A percentile compares a stretch with the other conserved stretches of the same genome.
phyloP scores from a whole-genome alignment of 345 rosid species.

The Litchi chinensis region DNA sequence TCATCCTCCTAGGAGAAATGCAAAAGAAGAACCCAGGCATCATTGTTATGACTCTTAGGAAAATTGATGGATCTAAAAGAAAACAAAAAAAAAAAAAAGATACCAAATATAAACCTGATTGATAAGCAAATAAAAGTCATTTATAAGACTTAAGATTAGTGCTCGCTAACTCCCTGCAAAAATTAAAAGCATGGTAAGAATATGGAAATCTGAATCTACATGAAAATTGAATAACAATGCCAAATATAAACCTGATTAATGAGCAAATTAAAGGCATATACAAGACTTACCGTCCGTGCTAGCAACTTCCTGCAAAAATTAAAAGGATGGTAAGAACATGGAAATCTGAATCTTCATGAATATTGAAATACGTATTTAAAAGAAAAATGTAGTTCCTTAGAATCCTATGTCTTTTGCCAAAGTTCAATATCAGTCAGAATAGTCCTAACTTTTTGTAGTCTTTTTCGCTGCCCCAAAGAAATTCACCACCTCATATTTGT shows the following conservation, averaged over 20 bases:
- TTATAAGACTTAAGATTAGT: constrained; percentile 68
- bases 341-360: constrained; percentile 25
- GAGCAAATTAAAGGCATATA: constrained; percentile 6
- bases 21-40: neutral
- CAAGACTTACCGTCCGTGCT: constrained; percentile 80
- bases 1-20: neutral
- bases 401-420: constrained; percentile 80
- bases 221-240: neutral
- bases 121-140: neutral
- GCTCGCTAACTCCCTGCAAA: constrained; percentile 94
- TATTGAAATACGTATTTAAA: neutral
- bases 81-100: neutral
- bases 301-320: constrained; percentile 84
- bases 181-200: constrained; percentile 19
- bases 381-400: constrained; percentile 10
- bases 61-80: neutral
- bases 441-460: constrained; percentile 80
- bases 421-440: constrained; percentile 88
- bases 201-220: constrained; percentile 25
- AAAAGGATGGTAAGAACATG: constrained; percentile 25
- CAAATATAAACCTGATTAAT: neutral
- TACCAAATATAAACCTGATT: neutral
- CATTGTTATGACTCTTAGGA: neutral
- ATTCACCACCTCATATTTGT: constrained; percentile 20
- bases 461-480: constrained; percentile 72